These are phyloP conservation scores for Magnaporthales sp. DNA, from an alignment of 2,329 filamentous ascomycete species.

Conservation along the genomic window DNA sequence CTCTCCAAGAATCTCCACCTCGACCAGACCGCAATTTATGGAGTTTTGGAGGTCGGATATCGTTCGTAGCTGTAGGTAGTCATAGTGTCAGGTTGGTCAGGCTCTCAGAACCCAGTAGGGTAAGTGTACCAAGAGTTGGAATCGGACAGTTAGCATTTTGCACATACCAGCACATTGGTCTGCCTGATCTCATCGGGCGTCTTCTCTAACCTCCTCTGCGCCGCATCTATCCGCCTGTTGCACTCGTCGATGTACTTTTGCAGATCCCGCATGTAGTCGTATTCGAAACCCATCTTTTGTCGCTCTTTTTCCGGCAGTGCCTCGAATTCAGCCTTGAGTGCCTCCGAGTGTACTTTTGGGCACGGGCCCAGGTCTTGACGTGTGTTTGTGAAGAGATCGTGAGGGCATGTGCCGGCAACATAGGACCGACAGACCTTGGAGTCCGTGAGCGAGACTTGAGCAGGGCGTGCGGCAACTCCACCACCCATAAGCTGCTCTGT, in stretches of 20 bases:
- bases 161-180: constrained; percentile 62
- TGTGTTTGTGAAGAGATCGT: constrained; percentile 99
- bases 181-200: constrained; percentile 95
- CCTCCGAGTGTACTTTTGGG: constrained; percentile 79
- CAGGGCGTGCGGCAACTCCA: constrained; percentile 61
- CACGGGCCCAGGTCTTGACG: constrained; percentile 94
- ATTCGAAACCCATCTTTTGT: constrained; percentile 80
- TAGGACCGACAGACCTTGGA: constrained; percentile 93
- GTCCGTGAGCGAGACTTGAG: constrained; percentile 82
- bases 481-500: constrained; percentile 86
- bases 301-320: constrained; percentile 61
- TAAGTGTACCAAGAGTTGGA: not conserved
- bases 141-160: too few species aligned
- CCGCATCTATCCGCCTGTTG: constrained; percentile 84
- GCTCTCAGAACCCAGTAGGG: not conserved
- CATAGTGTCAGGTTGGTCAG: constrained; percentile 26
- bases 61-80: constrained; percentile 48
- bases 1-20: constrained; percentile 80
- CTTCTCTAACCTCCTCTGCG: constrained; percentile 88
- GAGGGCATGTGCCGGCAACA: constrained; percentile 86
- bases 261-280: constrained; percentile 93
- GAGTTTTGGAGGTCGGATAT: constrained; percentile 74
- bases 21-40: constrained; percentile 73
- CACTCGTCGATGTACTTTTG: constrained; percentile 96
- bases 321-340: constrained; percentile 83